A percentile compares a stretch with the other conserved stretches of the same genome.
Conservation (phyloP, 2,329 filamentous ascomycete species). For the Ilyonectria mors-panacis region DNA sequence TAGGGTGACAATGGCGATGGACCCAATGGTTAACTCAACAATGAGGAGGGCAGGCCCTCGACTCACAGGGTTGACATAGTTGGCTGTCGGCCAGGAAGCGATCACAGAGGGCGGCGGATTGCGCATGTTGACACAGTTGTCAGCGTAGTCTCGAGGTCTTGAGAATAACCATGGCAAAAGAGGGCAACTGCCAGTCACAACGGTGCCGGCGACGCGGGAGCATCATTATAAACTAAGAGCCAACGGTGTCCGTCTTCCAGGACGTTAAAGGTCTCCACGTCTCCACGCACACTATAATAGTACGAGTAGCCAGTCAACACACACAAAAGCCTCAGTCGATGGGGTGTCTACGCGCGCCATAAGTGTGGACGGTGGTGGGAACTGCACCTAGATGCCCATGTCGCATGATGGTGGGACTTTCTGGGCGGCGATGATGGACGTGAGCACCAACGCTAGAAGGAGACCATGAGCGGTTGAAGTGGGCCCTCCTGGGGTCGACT, state of each 20-base stretch:
- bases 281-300: constrained; percentile 9
- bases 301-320: constrained; percentile 14
- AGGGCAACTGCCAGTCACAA: constrained; percentile 54
- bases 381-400: constrained; percentile 24
- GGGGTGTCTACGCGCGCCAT: constrained; percentile 14
- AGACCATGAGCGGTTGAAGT: constrained; percentile 32
- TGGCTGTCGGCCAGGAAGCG: constrained; percentile 56
- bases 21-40: constrained; percentile 54
- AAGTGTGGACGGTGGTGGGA: constrained; percentile 15
- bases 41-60: constrained; percentile 56
- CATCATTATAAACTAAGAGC: constrained; percentile 23
- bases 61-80: constrained; percentile 55
- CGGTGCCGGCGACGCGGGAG: constrained; percentile 25
- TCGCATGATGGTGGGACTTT: constrained; percentile 42
- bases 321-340: constrained; percentile 10
- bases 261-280: constrained; percentile 8
- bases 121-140: constrained; percentile 49
- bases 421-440: constrained; percentile 36
- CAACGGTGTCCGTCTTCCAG: constrained; percentile 4
- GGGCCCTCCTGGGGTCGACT: constrained; percentile 18
- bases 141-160: constrained; percentile 19
- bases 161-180: constrained; percentile 23
- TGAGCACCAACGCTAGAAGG: constrained; percentile 34
- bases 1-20: constrained; percentile 53
- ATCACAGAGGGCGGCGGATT: constrained; percentile 54